These are phyloP conservation scores for Colletotrichum sp. DNA, from an alignment of 2,329 filamentous ascomycete species.

Conservation along the genomic window DNA sequence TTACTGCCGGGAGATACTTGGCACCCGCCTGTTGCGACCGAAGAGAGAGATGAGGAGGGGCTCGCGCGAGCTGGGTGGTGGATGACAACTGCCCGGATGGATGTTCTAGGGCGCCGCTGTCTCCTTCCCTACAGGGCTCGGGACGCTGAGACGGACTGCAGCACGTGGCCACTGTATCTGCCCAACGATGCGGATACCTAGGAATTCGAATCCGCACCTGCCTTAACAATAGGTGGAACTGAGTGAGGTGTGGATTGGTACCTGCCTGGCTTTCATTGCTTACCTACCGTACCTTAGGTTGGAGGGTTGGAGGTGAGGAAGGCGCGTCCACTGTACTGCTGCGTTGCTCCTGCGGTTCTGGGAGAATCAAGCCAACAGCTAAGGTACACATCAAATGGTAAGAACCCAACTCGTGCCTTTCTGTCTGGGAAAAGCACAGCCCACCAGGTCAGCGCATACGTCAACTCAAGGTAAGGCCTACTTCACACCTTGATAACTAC, in stretches of 20 bases:
- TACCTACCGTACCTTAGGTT: too few relatives aligned
- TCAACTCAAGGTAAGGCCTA: neutral
- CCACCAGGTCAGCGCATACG: neutral
- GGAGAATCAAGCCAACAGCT: neutral
- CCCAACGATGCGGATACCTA: neutral
- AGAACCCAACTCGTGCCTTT: neutral
- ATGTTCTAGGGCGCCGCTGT: neutral
- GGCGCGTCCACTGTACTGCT: neutral
- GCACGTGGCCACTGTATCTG: conserved; percentile 7
- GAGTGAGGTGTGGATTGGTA: too few relatives aligned
- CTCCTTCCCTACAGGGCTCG: neutral
- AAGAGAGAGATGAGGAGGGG: neutral
- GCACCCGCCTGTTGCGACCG: neutral
- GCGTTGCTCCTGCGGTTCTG: neutral
- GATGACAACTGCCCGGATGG: neutral
- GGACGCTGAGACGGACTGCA: neutral
- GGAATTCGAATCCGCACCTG: neutral
- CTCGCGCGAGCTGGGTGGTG: neutral
- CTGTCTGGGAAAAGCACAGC: neutral
- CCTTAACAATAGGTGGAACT: neutral
- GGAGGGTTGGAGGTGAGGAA: neutral
- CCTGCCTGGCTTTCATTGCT: too few relatives aligned
- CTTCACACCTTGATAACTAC: neutral
- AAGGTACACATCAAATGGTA: neutral
- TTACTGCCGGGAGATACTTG: neutral